Evolutionary conservation across 2,329 filamentous ascomycete species (phyloP).

Genomic region (Plectosphaerella plurivora): DNA sequence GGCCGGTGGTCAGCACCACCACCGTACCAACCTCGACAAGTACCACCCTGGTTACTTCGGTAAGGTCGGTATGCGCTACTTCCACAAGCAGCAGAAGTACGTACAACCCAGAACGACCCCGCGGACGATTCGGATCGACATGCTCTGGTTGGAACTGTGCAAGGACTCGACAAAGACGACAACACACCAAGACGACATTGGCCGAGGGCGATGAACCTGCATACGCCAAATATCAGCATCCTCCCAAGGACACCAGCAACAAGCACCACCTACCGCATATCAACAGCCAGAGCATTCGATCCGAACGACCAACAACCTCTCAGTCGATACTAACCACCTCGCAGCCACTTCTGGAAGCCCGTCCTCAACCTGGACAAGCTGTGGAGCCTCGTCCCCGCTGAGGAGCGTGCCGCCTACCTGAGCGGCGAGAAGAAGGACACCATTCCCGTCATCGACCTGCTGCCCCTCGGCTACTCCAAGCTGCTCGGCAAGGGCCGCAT

Average conservation of each 20-base stretch:
- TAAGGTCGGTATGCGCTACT: conserved; percentile 93
- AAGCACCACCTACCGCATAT: too few relatives aligned
- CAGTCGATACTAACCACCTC: conserved; percentile 3
- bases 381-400: conserved; percentile 88
- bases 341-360: conserved; percentile 92
- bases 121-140: neutral
- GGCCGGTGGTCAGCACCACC: conserved; percentile 99
- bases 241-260: too few relatives aligned
- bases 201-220: too few relatives aligned
- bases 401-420: conserved; percentile 92
- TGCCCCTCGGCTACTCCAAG: conserved; percentile 96
- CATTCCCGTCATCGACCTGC: conserved; percentile 95
- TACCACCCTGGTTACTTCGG: conserved; percentile 84
- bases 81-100: conserved; percentile 84
- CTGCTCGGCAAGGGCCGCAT: conserved; percentile 97
- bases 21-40: conserved; percentile 79
- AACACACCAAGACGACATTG: too few relatives aligned
- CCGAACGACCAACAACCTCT: neutral
- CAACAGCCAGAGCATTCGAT: neutral
- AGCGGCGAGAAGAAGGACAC: conserved; percentile 76
- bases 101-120: conserved; percentile 4
- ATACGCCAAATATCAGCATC: too few relatives aligned
- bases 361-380: conserved; percentile 99
- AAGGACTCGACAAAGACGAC: neutral
- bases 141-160: conserved; percentile 3